Evolutionary conservation across 2,329 filamentous ascomycete species (phyloP), one percentile per base, ranked within the genome.

Genomic region (Thermochaetoides dissita): DNA sequence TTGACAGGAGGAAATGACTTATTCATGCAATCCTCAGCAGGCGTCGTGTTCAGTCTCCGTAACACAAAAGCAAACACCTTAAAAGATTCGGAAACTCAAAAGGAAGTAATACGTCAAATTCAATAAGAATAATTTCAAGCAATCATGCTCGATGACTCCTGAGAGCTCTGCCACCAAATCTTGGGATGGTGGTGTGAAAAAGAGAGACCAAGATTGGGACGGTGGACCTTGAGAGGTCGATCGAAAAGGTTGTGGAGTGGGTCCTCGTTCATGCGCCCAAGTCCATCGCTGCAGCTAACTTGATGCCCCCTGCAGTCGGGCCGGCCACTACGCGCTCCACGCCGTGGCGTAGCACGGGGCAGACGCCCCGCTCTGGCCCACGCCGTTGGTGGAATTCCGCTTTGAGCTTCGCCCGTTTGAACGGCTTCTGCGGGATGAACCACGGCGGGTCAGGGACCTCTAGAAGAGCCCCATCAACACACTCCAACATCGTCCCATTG

Each of bases 281-380:
- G 37, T 28, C 36, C 28, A 29, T 11, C 37, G 37, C 30, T 43
- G 36, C 37, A 30, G 39, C 45, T 39, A 49, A 37, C 9, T 37
- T 34, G 35, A 37, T 42, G 39, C 38, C 40, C 44, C 46, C 45
- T 42, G 46, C 43, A 46, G 40, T 44, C 44, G 36, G 45, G 40
- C 38, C 47, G 42, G 42, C 32, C n/a, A 36, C 17, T 5, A 24
- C 3, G 17, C 5, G 5, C 17, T 8, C 12, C 34, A 36, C 6
- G 9, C 34, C 8, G 8, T 34, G 10, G 8, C 7, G 36, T 40
- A 38, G 46, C 46, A 45, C 44, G 17, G 17, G 17, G 17, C 17
- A 36, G 37, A 31, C 35, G 28, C 36, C 36, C 36, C 43, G 36
- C 40, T 39, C 12, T 28, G 17, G 17, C 17, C 17, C 17, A 34